Base-by-base conservation (phyloP, 352 stramenopile species). In the Phytophthora crassamura region DNA sequence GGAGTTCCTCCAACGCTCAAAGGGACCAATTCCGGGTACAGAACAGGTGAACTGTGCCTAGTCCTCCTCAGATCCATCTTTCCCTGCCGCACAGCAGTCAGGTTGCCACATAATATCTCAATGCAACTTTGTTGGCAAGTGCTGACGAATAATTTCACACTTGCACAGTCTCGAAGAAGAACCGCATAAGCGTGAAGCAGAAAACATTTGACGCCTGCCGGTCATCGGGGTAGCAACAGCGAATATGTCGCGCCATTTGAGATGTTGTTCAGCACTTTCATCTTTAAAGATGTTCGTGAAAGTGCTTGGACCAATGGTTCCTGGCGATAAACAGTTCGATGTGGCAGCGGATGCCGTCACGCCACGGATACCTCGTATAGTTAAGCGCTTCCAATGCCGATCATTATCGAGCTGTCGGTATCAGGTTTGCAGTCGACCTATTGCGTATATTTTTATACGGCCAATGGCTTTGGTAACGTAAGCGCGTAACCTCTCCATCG, bases 171-270 rank as follows among this genome's bases (percentile, higher is more conserved):
- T 89, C 0, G 73, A 81, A 12, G 38, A 62, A 22, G 74, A 67
- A 36, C 95, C 76, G 34, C 88, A 97, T 4, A 55, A 35, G n/a
- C 89, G 98, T 98, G 0, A 88, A 94, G 68, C 95, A 98, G 67
- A 95, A 77, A 5, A 49, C 63, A 36, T 84, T 74, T 89, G 80
- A 5, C 77, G 78, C 1, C 72, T 90, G 16, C 84, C 84, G 18
- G 70, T 56, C 9, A 63, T 67, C 9, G 60, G 38, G 0, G 59
- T 74, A 9, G 34, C 12, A 10, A 68, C 53, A 0, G 57, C 38
- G 0, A 59, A 28, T 4, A 45, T 64, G 3, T n/a, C n/a, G 53
- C 67, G 4, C 70, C 74, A 28, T 58, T 75, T 9, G 34, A 61
- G 14, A 90, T 66, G 3, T 67, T 69, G 46, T 75, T 83, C 16